Conservation (phyloP, 768 basidiomycete genomes). For the Leucocoprinus birnbaumii region DNA sequence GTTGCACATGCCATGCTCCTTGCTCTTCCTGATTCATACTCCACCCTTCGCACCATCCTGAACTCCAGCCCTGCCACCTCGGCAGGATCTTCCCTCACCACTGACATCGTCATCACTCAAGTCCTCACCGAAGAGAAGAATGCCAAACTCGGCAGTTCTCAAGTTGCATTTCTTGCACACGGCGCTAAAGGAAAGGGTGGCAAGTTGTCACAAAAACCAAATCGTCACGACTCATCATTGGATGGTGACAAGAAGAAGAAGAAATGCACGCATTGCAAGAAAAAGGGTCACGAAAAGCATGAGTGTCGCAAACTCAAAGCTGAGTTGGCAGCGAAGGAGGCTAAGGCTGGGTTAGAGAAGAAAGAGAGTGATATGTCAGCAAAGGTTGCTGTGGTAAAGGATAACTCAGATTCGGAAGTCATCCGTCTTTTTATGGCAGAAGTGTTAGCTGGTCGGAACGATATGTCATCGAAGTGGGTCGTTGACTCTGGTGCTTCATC, state of each 20-base stretch:
- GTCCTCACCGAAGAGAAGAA: constrained; percentile 16
- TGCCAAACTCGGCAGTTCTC: constrained; percentile 4
- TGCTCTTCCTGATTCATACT: constrained; percentile 5
- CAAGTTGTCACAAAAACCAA: background rate
- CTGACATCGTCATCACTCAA: constrained; percentile 13
- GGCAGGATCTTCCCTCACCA: constrained; percentile 8
- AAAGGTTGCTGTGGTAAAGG: constrained; percentile 1
- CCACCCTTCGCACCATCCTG: constrained; percentile 14
- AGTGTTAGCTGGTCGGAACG: background rate
- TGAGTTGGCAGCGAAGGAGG: background rate
- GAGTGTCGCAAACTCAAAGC: constrained; percentile 16
- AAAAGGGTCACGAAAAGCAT: constrained; percentile 16
- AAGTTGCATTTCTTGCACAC: constrained; percentile 11
- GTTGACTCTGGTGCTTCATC: constrained; percentile 15
- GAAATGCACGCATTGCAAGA: constrained; percentile 16
- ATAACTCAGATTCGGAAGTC: background rate
- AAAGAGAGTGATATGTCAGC: constrained; percentile 9
- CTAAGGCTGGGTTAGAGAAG: constrained; percentile 1
- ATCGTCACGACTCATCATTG: no score
- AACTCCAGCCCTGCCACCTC: constrained; percentile 6
- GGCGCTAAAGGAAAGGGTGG: constrained; percentile 12
- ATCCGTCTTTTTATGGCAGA: constrained; percentile 11
- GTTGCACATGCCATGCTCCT: background rate
- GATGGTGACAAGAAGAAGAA: background rate
- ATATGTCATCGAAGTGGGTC: constrained; percentile 12